phyloP scores from a whole-genome alignment of 2,329 filamentous ascomycete genomes.

The Sarocladium oryzae region DNA sequence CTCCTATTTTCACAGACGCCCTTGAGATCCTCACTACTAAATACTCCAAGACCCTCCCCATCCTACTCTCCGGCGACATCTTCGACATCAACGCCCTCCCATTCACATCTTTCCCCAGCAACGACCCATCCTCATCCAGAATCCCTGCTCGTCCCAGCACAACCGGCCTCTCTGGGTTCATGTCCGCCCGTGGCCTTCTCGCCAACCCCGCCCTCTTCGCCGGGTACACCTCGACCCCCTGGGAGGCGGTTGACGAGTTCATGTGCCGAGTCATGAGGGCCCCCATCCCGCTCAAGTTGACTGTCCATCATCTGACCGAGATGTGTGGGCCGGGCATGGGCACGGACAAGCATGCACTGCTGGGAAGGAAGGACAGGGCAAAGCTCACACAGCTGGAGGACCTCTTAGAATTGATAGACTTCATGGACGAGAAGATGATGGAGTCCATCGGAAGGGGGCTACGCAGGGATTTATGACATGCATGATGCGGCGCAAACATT shows the following conservation, averaged over 20 bases:
- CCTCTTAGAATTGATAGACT: slow-evolving; percentile 55
- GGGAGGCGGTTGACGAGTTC: slow-evolving; percentile 57
- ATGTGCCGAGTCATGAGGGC: slow-evolving; percentile 49
- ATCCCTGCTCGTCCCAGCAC: slow-evolving; percentile 25
- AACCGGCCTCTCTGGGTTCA: slow-evolving; percentile 54
- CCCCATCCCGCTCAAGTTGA: slow-evolving; percentile 57
- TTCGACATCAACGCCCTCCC: slow-evolving; percentile 50
- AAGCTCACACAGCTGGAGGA: slow-evolving; percentile 41
- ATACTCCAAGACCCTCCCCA: slow-evolving; percentile 49
- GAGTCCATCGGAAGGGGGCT: slow-evolving; percentile 26
- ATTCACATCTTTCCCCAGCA: slow-evolving; percentile 25
- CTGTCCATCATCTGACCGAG: slow-evolving; percentile 59
- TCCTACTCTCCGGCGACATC: slow-evolving; percentile 64
- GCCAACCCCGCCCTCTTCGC: slow-evolving; percentile 62
- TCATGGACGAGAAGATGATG: slow-evolving; percentile 45
- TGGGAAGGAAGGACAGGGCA: slow-evolving; percentile 50
- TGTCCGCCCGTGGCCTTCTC: slow-evolving; percentile 63
- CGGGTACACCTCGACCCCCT: slow-evolving; percentile 49
- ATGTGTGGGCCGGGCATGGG: slow-evolving; percentile 57
- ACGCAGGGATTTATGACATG: slow-evolving; percentile 25
- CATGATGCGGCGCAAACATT: not conserved
- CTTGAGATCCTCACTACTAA: slow-evolving; percentile 48
- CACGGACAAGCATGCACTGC: slow-evolving; percentile 42
- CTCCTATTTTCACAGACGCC: slow-evolving; percentile 55
- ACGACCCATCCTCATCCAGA: slow-evolving; percentile 12